Percentiles rank a stretch among this genome's conserved stretches.
These are phyloP conservation scores for Nelumbo lutea DNA, from an alignment of 164 flowering plant species.

Conservation along the genomic window DNA sequence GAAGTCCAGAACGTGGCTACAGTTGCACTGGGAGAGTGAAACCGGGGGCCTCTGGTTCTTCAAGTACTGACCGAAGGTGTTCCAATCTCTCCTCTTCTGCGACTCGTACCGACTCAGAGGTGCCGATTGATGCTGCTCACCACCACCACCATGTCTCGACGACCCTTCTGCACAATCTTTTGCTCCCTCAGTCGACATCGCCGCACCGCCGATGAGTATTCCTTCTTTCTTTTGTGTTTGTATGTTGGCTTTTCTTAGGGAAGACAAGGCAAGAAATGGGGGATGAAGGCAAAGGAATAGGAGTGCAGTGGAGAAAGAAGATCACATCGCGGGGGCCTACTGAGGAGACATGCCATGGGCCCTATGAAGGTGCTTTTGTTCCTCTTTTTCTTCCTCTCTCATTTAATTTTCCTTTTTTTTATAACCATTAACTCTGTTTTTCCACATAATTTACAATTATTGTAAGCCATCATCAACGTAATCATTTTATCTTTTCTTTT, in stretches of 20 bases:
- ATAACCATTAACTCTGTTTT: not conserved
- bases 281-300: not conserved
- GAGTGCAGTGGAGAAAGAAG: not conserved
- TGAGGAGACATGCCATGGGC: slow-evolving; percentile 1
- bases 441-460: not conserved
- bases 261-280: not conserved
- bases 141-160: slow-evolving; percentile 16
- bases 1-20: slow-evolving; percentile 50
- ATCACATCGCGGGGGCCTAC: not conserved
- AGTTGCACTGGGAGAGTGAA: slow-evolving; percentile 40
- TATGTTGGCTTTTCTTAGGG: not conserved
- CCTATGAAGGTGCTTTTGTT: slow-evolving; percentile 2
- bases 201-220: not conserved
- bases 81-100: slow-evolving; percentile 60
- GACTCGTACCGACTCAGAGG: slow-evolving; percentile 53
- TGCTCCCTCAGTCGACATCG: slow-evolving; percentile 27
- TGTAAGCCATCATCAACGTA: not conserved
- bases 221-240: not conserved
- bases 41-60: slow-evolving; percentile 53
- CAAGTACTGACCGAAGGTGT: slow-evolving; percentile 56
- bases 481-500: not conserved
- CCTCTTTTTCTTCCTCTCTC: slow-evolving; percentile 2
- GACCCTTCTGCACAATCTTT: slow-evolving; percentile 29
- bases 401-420: not conserved
- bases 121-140: slow-evolving; percentile 22